These are phyloP conservation scores for Rozella allomycis DNA, from an alignment of 371 early-diverging fungal genomes.

Conservation along the genomic window DNA sequence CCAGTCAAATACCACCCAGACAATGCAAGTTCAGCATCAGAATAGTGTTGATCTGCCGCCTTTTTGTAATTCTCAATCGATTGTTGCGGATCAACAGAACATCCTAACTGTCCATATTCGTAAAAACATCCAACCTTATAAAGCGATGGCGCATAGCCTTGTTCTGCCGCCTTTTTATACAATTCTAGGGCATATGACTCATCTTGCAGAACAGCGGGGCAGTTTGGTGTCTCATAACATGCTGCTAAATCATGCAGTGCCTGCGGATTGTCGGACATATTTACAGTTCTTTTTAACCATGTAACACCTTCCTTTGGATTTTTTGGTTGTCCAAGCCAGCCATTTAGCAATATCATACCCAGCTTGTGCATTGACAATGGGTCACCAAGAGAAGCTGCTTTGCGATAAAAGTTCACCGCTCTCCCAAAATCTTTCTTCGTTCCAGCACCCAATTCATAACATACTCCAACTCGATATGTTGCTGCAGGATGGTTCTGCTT, in stretches of 20 bases:
- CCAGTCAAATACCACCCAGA: slow-evolving; percentile 92
- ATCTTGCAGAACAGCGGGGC: slow-evolving; percentile 49
- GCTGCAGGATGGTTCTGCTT: slow-evolving; percentile 79
- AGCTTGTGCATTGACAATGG: slow-evolving; percentile 87
- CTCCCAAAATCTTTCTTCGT: slow-evolving; percentile 59
- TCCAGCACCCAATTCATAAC: slow-evolving; percentile 85
- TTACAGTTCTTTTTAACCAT: slow-evolving; percentile 76
- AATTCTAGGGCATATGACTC: slow-evolving; percentile 64
- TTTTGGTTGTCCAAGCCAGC: slow-evolving; percentile 37
- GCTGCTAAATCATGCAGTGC: slow-evolving; percentile 76
- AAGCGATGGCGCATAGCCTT: slow-evolving; percentile 79
- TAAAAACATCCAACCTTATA: slow-evolving; percentile 78
- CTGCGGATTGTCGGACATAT: slow-evolving; percentile 57
- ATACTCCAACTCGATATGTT: slow-evolving; percentile 80
- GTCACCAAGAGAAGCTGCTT: slow-evolving; percentile 80
- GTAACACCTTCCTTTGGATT: slow-evolving; percentile 71
- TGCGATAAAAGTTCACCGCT: slow-evolving; percentile 72
- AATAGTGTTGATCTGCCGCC: slow-evolving; percentile 69
- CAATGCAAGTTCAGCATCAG: slow-evolving; percentile 76
- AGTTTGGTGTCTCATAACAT: slow-evolving; percentile 57
- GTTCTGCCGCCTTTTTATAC: slow-evolving; percentile 69
- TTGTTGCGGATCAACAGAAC: slow-evolving; percentile 61
- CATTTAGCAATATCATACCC: slow-evolving; percentile 58
- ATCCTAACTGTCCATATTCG: slow-evolving; percentile 77
- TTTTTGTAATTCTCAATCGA: slow-evolving; percentile 91